Evolutionary conservation across 768 basidiomycete species (phyloP).

Genomic region (Exidia glandulosa): DNA sequence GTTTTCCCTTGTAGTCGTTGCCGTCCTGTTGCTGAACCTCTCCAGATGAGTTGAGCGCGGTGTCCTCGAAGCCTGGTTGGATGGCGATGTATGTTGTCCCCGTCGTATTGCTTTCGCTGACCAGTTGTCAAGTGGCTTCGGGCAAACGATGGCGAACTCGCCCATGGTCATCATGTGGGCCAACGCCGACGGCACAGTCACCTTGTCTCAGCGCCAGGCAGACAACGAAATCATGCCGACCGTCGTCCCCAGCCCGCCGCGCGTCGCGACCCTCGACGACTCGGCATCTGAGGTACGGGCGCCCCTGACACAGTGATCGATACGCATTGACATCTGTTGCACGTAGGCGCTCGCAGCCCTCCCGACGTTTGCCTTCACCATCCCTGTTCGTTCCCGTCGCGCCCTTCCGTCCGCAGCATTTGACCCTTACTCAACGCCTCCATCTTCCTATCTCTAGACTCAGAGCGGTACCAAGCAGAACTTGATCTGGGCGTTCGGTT

Average conservation of each 20-base stretch:
- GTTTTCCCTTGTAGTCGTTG: slow-evolving; percentile 6
- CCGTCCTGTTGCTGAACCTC: not conserved
- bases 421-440: not conserved
- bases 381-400: slow-evolving; percentile 29
- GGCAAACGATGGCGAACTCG: slow-evolving; percentile 38
- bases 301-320: too few relatives aligned
- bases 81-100: slow-evolving; percentile 39
- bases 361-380: slow-evolving; percentile 38
- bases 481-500: slow-evolving; percentile 53
- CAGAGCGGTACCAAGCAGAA: slow-evolving; percentile 23
- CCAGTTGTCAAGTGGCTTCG: slow-evolving; percentile 40
- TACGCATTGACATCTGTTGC: not conserved
- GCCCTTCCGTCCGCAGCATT: not conserved
- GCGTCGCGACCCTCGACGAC: slow-evolving; percentile 32
- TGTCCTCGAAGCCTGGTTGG: slow-evolving; percentile 35
- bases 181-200: slow-evolving; percentile 48
- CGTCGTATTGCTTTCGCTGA: not conserved
- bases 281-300: not conserved
- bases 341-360: slow-evolving; percentile 18
- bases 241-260: slow-evolving; percentile 40
- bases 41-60: slow-evolving; percentile 38
- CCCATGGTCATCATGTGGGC: slow-evolving; percentile 72
- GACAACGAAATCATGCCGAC: slow-evolving; percentile 42
- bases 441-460: not conserved
- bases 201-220: slow-evolving; percentile 55